Conservation (phyloP, 768 basidiomycete species). For the Russula emetica region DNA sequence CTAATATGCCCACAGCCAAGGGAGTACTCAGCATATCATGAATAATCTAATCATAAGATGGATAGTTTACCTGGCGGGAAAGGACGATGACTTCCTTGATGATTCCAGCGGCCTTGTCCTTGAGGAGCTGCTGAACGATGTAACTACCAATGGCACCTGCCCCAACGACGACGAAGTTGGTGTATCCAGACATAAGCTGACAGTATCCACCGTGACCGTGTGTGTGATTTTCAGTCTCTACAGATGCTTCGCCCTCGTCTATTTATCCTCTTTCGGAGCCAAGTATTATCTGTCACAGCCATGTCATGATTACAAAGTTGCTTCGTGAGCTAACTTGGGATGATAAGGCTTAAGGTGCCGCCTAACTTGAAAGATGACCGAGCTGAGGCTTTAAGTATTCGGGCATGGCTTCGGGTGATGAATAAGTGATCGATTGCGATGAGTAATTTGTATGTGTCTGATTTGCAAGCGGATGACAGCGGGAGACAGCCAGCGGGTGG, state of each 20-base stretch:
- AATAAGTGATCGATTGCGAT: too few species aligned
- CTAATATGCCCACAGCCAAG: neutral
- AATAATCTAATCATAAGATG: too few species aligned
- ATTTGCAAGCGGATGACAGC: too few species aligned
- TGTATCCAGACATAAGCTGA: constrained; percentile 22
- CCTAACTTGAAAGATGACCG: too few species aligned
- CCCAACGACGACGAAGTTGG: constrained; percentile 24
- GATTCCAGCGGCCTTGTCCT: constrained; percentile 18
- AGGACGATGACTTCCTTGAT: constrained; percentile 24
- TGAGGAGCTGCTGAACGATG: constrained; percentile 20
- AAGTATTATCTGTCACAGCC: too few species aligned
- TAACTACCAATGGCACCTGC: constrained; percentile 23
- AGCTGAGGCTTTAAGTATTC: too few species aligned
- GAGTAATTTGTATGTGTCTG: too few species aligned
- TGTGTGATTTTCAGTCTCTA: neutral
- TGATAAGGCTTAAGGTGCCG: too few species aligned
- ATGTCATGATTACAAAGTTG: too few species aligned
- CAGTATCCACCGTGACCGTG: neutral
- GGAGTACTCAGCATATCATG: neutral
- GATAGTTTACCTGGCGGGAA: constrained; percentile 18
- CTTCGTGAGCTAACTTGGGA: too few species aligned
- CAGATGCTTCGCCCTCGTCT: neutral
- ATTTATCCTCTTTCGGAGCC: neutral
- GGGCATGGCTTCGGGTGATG: too few species aligned
- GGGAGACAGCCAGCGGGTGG: too few species aligned